Conservation (phyloP, 495 filamentous ascomycete species). For the Lentithecium fluviatile region DNA sequence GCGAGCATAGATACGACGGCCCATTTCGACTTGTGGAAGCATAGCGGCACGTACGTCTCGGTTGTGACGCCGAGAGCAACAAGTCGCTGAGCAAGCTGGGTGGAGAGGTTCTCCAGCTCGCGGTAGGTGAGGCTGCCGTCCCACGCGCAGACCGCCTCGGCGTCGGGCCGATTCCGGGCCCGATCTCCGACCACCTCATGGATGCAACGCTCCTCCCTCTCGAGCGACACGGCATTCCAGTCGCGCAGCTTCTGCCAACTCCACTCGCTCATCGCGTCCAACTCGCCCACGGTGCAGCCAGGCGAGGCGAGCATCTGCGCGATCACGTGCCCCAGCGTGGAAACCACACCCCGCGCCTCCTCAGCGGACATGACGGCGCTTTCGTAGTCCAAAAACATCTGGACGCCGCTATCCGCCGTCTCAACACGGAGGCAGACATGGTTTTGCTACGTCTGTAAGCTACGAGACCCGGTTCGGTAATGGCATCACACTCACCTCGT, state of each 20-base stretch:
- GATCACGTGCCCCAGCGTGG: too few species aligned
- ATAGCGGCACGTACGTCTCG: slow-evolving; percentile 47
- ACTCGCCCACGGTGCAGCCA: too few species aligned
- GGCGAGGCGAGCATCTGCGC: too few species aligned
- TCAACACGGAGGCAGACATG: too few species aligned
- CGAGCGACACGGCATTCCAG: slow-evolving; percentile 4
- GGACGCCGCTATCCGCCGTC: too few species aligned
- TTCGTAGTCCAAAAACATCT: too few species aligned
- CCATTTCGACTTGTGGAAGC: slow-evolving; percentile 29
- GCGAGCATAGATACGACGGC: slow-evolving; percentile 28
- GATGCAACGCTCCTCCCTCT: slow-evolving; percentile 14
- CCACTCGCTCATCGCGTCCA: slow-evolving; percentile 1
- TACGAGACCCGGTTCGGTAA: too few species aligned
- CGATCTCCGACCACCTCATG: slow-evolving; percentile 16
- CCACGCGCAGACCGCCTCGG: slow-evolving; percentile 22
- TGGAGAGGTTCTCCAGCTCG: slow-evolving; percentile 9
- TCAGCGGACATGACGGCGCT: too few species aligned
- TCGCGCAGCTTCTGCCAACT: background rate
- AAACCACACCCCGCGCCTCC: too few species aligned
- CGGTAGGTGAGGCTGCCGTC: slow-evolving; percentile 14
- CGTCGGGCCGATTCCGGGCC: slow-evolving; percentile 1
- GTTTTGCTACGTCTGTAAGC: too few species aligned
- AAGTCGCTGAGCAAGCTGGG: slow-evolving; percentile 3
- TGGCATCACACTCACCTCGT: too few species aligned
- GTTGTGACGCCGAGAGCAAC: slow-evolving; percentile 45